A percentile compares a stretch with the other conserved stretches of the same genome.
These are phyloP conservation scores for Akanthomyces uredinophilus DNA, from an alignment of 2,329 filamentous ascomycete species.

Conservation along the genomic window DNA sequence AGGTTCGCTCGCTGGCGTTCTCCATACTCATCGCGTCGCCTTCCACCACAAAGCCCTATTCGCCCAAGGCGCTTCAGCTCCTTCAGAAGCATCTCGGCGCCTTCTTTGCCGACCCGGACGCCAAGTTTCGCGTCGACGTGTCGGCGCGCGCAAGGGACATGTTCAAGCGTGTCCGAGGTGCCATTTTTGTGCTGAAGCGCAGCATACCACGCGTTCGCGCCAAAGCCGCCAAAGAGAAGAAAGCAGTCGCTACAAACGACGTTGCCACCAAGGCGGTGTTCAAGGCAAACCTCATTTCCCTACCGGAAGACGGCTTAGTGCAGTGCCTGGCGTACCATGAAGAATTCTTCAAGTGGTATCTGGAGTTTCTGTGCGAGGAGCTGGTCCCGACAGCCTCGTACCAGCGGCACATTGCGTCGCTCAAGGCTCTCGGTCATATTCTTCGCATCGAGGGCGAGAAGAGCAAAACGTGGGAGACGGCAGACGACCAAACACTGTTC, in stretches of 20 bases:
- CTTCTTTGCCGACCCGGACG: conserved; percentile 78
- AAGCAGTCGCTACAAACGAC: conserved; percentile 8
- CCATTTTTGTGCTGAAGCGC: conserved; percentile 52
- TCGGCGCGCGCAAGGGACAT: conserved; percentile 70
- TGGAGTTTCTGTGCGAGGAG: conserved; percentile 66
- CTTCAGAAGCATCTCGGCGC: conserved; percentile 62
- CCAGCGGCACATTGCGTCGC: conserved; percentile 76
- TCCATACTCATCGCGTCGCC: conserved; percentile 74
- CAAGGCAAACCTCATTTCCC: conserved; percentile 34
- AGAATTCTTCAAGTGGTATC: conserved; percentile 69
- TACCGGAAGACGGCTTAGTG: conserved; percentile 33
- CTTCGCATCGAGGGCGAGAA: conserved; percentile 63
- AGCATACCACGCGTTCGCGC: conserved; percentile 33
- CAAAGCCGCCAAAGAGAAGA: conserved; percentile 31
- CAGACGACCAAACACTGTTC: conserved; percentile 35
- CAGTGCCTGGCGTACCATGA: conserved; percentile 46
- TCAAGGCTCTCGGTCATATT: conserved; percentile 66
- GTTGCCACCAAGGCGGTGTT: conserved; percentile 27
- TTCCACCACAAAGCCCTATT: conserved; percentile 69
- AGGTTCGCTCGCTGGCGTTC: conserved; percentile 73
- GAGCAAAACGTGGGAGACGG: conserved; percentile 33
- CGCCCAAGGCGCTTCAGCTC: conserved; percentile 53
- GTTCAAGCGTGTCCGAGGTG: conserved; percentile 67
- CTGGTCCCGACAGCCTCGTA: conserved; percentile 80
- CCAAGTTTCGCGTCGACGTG: conserved; percentile 79